Conservation (phyloP, 306 rosid species). For the Gastrolobium bilobum region DNA sequence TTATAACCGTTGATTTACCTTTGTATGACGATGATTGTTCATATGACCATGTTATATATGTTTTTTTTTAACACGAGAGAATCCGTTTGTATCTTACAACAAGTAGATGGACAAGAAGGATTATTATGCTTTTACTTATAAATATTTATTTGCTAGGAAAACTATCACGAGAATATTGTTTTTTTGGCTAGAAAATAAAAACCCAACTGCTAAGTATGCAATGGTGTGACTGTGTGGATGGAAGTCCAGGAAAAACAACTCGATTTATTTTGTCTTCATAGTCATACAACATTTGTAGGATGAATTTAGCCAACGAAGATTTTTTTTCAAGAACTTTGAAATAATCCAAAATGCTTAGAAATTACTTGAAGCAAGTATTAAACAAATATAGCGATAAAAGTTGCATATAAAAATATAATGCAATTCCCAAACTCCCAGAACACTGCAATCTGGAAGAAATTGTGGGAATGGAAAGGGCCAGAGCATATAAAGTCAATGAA, state of each 20-base stretch:
- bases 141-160: conserved; percentile 36
- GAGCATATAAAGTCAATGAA: no score
- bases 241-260: conserved; percentile 97
- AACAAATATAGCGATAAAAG: no score
- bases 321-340: conserved; percentile 33
- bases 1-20: no score
- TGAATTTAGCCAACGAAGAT: conserved; percentile 41
- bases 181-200: conserved; percentile 42
- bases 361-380: no score
- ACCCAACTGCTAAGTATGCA: conserved; percentile 85
- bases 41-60: no score
- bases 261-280: conserved; percentile 86
- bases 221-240: conserved; percentile 93
- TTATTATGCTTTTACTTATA: conserved; percentile 31
- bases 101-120: conserved; percentile 37
- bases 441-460: no score
- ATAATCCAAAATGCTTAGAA: neutral
- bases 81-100: neutral
- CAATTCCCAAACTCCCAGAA: no score
- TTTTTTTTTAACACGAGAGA: no score
- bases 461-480: no score
- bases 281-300: conserved; percentile 73
- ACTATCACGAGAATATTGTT: neutral
- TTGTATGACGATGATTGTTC: no score
- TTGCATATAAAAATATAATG: no score